Base-by-base conservation (phyloP, 1,284 basidiomycete species). In the Schizophyllum amplum region DNA sequence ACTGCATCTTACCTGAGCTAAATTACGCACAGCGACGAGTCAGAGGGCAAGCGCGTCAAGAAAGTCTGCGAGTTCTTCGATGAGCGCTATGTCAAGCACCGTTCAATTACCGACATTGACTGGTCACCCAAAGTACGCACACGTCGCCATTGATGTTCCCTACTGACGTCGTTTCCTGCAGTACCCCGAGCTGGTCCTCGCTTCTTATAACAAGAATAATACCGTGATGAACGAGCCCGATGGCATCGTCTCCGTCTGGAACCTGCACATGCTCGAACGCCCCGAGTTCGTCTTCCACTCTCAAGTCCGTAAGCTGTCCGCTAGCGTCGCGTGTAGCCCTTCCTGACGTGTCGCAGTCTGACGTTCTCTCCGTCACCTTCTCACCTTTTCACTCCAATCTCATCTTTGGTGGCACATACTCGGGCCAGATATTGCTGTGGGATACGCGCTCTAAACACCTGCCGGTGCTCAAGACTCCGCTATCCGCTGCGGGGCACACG, bases 241-340 rank as follows among this genome's bases (percentile, higher is more conserved):
- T 65, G 97, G 97, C 2, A 86, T 99, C 53, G 97, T 97, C 9
- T 90, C 92, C 1, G 90, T 99, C 3, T 99, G 97, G 97, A 99
- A 99, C 69, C 73, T 96, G 53, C 97, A 99, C 67, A 76, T 98
- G 2, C 79, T 92, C 1, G 94, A 98, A 66, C 81, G 96, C 62
- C 96, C 97, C 20, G 97, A 99, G 70, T 99, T 98, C 64, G 82
- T 98, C 53, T 98, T 99, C 72, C 94, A 98, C 69, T 94, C 97
- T 1, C 95, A 95, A 74, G 93, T 94, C 61, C 55, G 75, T 69
- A 51, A 61, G 48, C 26, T 15, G 57, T 24, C 26, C 33, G 50
- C 26, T 27, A 23, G n/a, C 60, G 54, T 22, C 60, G 27, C 59
- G 56, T 49, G 67, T 60, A 33, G 66, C 42, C 15, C 23, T 48